Evolutionary conservation across 495 filamentous ascomycete genomes (phyloP), one percentile per base, ranked within the genome.

Genomic region (Hapsidospora chrysogenum): DNA sequence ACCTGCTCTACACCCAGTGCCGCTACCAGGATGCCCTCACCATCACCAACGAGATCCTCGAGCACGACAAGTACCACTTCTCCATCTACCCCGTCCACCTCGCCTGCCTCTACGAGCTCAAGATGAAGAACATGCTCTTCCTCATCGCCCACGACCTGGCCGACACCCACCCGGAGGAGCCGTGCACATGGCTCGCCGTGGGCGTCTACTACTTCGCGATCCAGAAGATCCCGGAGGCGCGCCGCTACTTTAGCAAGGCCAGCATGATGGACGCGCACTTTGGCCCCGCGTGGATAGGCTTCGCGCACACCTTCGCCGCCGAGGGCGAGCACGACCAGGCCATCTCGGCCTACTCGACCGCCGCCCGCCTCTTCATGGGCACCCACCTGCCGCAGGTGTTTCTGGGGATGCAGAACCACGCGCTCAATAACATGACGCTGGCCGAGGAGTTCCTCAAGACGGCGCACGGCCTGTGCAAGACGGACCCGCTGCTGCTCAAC

Each of bases 301-400:
- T 99, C 56, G 89, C 89, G 16, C 89, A 99, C 60, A 99, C 92
- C 1, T 99, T 99, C 51, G 92, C 89, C n/a, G 87, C 87, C n/a
- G 89, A 99, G 56, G 89, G 92, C 36, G 89, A 99, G 56, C 85
- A 96, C 56, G 89, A 99, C 50, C 89, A 99, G 58, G 89, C 89
- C 35, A 93, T 99, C 41, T 86, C 87, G 11, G 89, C 92, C 5
- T 99, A 99, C 63, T 89, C 81, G 25, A 99, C 89, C 10, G 89
- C 89, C 1, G 89, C 87, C 9, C 70, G 92, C 18, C 63, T 99
- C 1, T 99, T 99, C 61, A 87, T 93, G 56, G 89, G 89, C 26
- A 96, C 87, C 2, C 89, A 99, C 48, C 69, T 99, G 0, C 89
- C 89, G 2, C 85, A 94, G 47, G 76, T 99, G 4, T 99, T 95